Percentiles rank a stretch among this genome's conserved stretches.
Conservation (phyloP, 805 yeast genomes). For the Starmera dryadoides region DNA sequence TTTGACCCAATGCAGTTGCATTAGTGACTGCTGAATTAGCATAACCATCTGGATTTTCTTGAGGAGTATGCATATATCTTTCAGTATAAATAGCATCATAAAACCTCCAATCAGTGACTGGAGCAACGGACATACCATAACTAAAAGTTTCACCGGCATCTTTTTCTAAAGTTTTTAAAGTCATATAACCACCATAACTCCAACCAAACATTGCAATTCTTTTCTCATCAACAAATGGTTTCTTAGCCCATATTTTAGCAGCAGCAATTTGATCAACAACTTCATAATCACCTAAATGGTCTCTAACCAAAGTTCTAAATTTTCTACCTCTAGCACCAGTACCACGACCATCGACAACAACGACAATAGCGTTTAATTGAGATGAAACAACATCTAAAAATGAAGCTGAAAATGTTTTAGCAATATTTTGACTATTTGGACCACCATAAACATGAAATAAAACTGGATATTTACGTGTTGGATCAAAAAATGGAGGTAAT, state of each 20-base stretch:
- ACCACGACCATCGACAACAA: constrained; percentile 95
- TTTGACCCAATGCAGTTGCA: constrained; percentile 45
- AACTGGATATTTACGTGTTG: constrained; percentile 57
- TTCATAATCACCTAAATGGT: constrained; percentile 75
- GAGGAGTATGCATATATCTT: constrained; percentile 85
- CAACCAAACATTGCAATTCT: constrained; percentile 93
- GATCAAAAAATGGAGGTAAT: constrained; percentile 66
- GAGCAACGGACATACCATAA: constrained; percentile 94
- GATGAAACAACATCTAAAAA: constrained; percentile 78
- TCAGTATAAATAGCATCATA: constrained; percentile 95
- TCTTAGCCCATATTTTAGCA: constrained; percentile 62
- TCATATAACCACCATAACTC: constrained; percentile 95
- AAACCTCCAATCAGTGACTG: constrained; percentile 90
- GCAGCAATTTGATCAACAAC: constrained; percentile 83
- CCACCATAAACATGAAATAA: constrained; percentile 92
- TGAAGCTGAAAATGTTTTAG: constrained; percentile 47
- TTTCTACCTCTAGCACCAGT: constrained; percentile 83
- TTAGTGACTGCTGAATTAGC: constrained; percentile 46
- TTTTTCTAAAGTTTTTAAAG: constrained; percentile 79
- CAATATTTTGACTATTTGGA: constrained; percentile 85
- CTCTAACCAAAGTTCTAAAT: constrained; percentile 76
- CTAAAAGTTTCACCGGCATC: constrained; percentile 72
- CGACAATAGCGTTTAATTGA: constrained; percentile 74
- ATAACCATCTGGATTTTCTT: constrained; percentile 60
- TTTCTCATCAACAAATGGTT: constrained; percentile 56